Evolutionary conservation across 1,284 basidiomycete species (phyloP), one percentile per base, ranked within the genome.

Genomic region (Cryptococcus floricola): DNA sequence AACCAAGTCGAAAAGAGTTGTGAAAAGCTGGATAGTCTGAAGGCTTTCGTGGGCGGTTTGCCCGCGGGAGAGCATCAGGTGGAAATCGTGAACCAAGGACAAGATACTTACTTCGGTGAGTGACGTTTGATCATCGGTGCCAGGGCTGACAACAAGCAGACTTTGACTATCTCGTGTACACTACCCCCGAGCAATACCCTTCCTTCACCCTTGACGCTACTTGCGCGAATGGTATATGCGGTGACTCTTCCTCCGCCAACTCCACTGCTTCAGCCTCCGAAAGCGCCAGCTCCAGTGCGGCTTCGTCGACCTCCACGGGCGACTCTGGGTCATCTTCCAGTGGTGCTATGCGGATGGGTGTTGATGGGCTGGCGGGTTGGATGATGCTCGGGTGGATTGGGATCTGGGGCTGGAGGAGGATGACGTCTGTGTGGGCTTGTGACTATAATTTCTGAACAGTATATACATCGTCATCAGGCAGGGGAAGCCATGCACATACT

Each of bases 11-110:
- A 65, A 13, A 75, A 76, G 60, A 57, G 50, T 19, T 79, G 77
- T 56, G 77, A 79, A 58, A 79, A 79, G 63, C 62, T 77, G 19
- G 69, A 69, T 18, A 71, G 70, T 5, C 56, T 79, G 18, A 65
- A 69, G 14, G 73, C 64, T 43, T 74, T 74, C 39, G 63, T 63
- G 0, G 67, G 63, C 1, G 56, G 58, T 3, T 56, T 78, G 10
- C 65, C 65, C 3, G 48, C 59, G 27, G 76, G 76, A 0, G 52
- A 51, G 16, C 77, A 78, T 58, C 53, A 51, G 9, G 50, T 77
- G 9, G 63, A 54, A 16, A 50, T 79, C 9, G 65, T 63, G 19
- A 79, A 79, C 61, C 58, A 60, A 5, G 70, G 71, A 1, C 41
- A 52, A 8, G 53, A 59, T 55, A 74, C 75, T 1, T 79, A 63